Percentiles rank a stretch among this genome's conserved stretches.
phyloP scores from a whole-genome alignment of 805 yeast species.

The Wickerhamomyces chaumierensis region DNA sequence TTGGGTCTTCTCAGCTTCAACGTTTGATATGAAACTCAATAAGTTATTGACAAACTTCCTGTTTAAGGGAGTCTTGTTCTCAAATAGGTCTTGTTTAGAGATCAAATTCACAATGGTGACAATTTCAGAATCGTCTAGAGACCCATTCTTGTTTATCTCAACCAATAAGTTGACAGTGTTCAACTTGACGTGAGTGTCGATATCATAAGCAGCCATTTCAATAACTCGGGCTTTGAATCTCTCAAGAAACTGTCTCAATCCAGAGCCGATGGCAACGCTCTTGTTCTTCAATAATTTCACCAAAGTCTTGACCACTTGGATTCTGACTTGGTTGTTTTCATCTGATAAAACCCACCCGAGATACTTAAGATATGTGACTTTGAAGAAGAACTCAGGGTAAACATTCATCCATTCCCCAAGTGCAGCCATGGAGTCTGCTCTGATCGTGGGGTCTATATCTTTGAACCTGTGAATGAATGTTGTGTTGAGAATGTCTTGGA shows the following conservation, averaged over 20 bases:
- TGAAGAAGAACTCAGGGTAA: slow-evolving; percentile 62
- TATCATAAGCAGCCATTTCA: slow-evolving; percentile 48
- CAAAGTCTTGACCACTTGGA: slow-evolving; percentile 50
- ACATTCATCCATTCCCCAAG: slow-evolving; percentile 64
- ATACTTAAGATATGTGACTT: slow-evolving; percentile 59
- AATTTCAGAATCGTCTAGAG: slow-evolving; percentile 49
- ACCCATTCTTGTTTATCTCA: slow-evolving; percentile 49
- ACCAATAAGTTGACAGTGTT: slow-evolving; percentile 39
- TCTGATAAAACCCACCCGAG: slow-evolving; percentile 85
- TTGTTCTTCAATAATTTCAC: slow-evolving; percentile 34
- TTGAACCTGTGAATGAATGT: slow-evolving; percentile 69
- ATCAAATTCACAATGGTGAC: slow-evolving; percentile 30
- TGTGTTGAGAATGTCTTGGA: slow-evolving; percentile 55
- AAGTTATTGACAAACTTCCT: slow-evolving; percentile 30
- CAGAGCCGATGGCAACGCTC: slow-evolving; percentile 32
- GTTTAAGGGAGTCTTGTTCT: no score
- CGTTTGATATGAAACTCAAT: slow-evolving; percentile 39
- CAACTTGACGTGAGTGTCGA: slow-evolving; percentile 42
- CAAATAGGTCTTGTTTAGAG: slow-evolving; percentile 15
- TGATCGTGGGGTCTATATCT: slow-evolving; percentile 62
- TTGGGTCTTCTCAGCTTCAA: slow-evolving; percentile 28
- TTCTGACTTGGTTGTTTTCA: slow-evolving; percentile 44
- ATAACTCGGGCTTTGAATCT: slow-evolving; percentile 56
- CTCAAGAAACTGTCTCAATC: slow-evolving; percentile 70
- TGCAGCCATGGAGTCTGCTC: slow-evolving; percentile 55